Evolutionary conservation across 164 flowering plant genomes (phyloP), one percentile per base, ranked within the genome.

Genomic region (Saururus chinensis): DNA sequence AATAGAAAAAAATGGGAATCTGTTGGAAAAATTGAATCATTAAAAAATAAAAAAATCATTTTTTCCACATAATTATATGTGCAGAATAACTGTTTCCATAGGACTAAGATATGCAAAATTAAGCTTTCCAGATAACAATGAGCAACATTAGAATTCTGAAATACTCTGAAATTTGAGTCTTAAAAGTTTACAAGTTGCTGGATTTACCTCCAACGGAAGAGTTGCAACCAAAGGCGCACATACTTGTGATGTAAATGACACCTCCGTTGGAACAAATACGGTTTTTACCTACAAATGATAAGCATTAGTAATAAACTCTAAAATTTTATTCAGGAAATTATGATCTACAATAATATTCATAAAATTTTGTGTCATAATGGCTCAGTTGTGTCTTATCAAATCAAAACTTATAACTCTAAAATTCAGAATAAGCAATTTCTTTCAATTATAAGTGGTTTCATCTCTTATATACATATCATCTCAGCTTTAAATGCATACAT

Each of bases 161-260:
- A 30, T 30, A 30, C 2, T 30, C 4, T 12, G 2, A 45, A 45
- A 17, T 17, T 3, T 45, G 14, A 13, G 4, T 14, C 49, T 45
- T 45, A 2, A 8, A 45, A 45, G 0, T 45, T 45, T 17, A 45
- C 49, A 45, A 45, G 49, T 30, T 30, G 17, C 14, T 12, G 61
- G 45, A 55, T 60, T 65, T 53, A 82, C 96, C 89, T 92, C 98
- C 73, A 92, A 75, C 40, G 96, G 95, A 72, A 92, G 90, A 4
- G 96, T 92, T 19, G 95, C 95, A 69, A 87, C 82, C 64, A 92
- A 65, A 22, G 98, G 95, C 64, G 98, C 98, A 77, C 87, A 82
- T 51, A 79, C 72, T 54, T 88, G 90, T 9, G 61, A 52, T 8
- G 84, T 81, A 79, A 88, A 51, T 14, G 85, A 64, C 63, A 81